phyloP scores from a whole-genome alignment of 768 basidiomycete species.

The Lactarius indigo region DNA sequence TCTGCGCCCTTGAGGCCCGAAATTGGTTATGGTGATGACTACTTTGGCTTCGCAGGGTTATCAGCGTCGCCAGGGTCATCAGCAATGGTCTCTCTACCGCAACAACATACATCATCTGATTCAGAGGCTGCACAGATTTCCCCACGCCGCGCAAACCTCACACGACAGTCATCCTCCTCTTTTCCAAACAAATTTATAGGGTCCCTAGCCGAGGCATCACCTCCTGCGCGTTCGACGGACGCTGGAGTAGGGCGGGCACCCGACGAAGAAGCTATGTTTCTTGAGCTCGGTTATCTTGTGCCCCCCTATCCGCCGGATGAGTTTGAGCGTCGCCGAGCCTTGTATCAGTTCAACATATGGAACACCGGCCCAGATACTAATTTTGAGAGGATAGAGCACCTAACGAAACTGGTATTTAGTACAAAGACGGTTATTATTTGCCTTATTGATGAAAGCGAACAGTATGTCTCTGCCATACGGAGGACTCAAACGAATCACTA shows the following conservation, averaged over 20 bases:
- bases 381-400: constrained; percentile 90
- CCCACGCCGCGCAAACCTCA: constrained; percentile 50
- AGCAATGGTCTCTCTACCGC: constrained; percentile 2
- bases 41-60: constrained; percentile 28
- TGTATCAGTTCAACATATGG: constrained; percentile 94
- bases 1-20: constrained; percentile 26
- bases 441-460: constrained; percentile 78
- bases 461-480: constrained; percentile 45
- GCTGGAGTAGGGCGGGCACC: constrained; percentile 46
- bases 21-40: constrained; percentile 29
- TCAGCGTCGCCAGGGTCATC: constrained; percentile 7
- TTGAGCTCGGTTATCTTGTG: constrained; percentile 62
- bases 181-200: constrained; percentile 38
- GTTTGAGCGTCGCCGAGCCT: constrained; percentile 70
- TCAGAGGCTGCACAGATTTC: constrained; percentile 36
- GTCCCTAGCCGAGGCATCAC: constrained; percentile 17
- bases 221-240: constrained; percentile 27
- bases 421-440: constrained; percentile 83
- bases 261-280: constrained; percentile 67
- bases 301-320: constrained; percentile 88
- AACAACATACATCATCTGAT: constrained; percentile 31
- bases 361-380: constrained; percentile 82
- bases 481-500: constrained; percentile 10
- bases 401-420: constrained; percentile 90
- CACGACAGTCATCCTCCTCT: constrained; percentile 63